Base-by-base conservation (phyloP, 148 eudicot genomes). In the Simmondsia chinensis region DNA sequence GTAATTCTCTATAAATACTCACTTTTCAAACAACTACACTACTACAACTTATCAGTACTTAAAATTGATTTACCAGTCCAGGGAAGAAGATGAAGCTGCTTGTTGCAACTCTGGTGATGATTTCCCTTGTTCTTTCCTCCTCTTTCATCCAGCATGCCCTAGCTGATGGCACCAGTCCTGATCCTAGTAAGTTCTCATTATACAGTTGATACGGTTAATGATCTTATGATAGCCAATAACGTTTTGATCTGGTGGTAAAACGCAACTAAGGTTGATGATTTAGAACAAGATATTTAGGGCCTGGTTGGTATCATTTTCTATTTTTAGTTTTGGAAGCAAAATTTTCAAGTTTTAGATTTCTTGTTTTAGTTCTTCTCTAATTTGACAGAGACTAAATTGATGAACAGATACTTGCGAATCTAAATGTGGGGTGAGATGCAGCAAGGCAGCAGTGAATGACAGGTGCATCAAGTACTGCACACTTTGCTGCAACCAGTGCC, bases 391-490 rank as follows among this genome's bases (percentile, higher is more conserved):
- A n/a, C n/a, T n/a, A n/a, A 33, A 22, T 1, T 2, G 3, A 11
- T 15, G 32, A n/a, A n/a, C 34, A 38, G 38, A 8, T 44, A 3
- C 8, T 5, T 78, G 85, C 8, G 65, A 48, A 32, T 23, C 58
- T 1, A 71, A 56, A 51, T 78, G 85, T 31, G 59, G 7, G 6
- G 54, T n/a, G 19, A 54, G 85, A 49, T 78, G 80, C 38, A 33
- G 52, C 0, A 57, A 46, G 12, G 63, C 85, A 16, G 71, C 51
- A 3, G 3, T 7, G 12, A 6, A 36, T 2, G 51, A 40, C 2
- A 47, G 67, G 2, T 78, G 85, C 56, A 12, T 74, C 58, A 67
- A 43, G 18, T 71, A 52, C 52, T 78, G 85, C 55, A 16, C 39
- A 6, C 25, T 61, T 4, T 74, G 81, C 25, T 74, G 81, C 50